Base-by-base conservation (phyloP, 2,329 filamentous ascomycete genomes). In the Claviceps cyperi region DNA sequence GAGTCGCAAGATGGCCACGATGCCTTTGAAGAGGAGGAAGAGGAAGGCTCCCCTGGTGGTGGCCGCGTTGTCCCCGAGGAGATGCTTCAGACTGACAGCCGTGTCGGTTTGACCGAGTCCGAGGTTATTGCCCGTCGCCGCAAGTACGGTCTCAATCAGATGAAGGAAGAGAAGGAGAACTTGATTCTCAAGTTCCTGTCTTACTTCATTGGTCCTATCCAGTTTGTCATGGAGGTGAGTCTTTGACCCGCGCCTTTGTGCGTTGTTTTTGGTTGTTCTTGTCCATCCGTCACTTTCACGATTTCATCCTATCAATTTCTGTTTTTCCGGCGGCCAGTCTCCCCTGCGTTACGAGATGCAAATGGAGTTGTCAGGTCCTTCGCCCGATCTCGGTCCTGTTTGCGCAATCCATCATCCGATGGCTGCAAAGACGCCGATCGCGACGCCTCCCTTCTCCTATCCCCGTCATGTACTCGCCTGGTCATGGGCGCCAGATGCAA, bases 81-180 rank as follows among this genome's bases (percentile, higher is more conserved):
- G 55, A 74, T 87, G 65, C 77, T 94, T 43, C 77, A 86, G 67
- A 94, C 88, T 17, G 81, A 90, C 62, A 82, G 79, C 51, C 76
- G 77, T 45, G 69, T 75, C 19, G 86, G 88, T 75, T 75, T 94
- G 8, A 87, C 80, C 14, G 78, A 84, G 52, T 66, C 73, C 43
- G 84, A 94, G 69, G 86, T 89, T 47, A 54, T 69, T 35, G 62
- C 70, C 47, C 71, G 73, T 47, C 76, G 82, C 52, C 82, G 78
- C 71, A 86, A 85, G 66, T 86, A 82, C 65, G 88, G 88, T 65
- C 74, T 86, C 63, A 94, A 95, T 66, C 81, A 87, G 66, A 88
- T 94, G 85, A 89, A 86, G 69, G 86, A 94, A 70, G 85, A 91
- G 72, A 89, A 88, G 70, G 84, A 89, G 69, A 94, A 90, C 62